Conservation (phyloP, 345 rosid species). For the Bretschneidera sinensis region DNA sequence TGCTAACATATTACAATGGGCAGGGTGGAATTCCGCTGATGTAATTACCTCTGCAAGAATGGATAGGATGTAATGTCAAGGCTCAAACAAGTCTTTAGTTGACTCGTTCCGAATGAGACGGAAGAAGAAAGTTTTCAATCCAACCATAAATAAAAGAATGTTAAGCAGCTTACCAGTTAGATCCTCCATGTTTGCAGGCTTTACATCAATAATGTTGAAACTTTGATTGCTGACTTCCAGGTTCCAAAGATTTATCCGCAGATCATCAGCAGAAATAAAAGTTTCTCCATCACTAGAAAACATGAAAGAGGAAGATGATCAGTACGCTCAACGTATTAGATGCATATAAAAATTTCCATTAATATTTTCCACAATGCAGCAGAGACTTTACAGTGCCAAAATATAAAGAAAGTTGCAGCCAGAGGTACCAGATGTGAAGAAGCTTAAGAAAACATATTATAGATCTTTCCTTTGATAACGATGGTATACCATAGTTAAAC, state of each 20-base stretch:
- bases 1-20: conserved; percentile 85
- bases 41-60: conserved; percentile 91
- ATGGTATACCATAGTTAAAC: neutral
- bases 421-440: neutral
- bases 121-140: neutral
- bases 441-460: no score
- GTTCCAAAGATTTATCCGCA: conserved; percentile 98
- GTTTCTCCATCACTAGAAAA: conserved; percentile 83
- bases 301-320: neutral
- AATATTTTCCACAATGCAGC: neutral
- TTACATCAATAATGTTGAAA: conserved; percentile 95
- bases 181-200: conserved; percentile 98
- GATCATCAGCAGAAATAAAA: conserved; percentile 94
- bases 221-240: conserved; percentile 93
- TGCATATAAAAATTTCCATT: no score
- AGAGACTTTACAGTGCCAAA: neutral
- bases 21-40: conserved; percentile 98
- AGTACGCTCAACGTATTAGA: no score
- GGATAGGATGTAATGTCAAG: neutral
- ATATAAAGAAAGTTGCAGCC: neutral
- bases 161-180: conserved; percentile 62
- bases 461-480: no score
- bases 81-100: neutral
- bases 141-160: neutral
- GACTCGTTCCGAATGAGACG: neutral